phyloP scores from a whole-genome alignment of 2,329 filamentous ascomycete genomes.

The Fusarium veterinarium region DNA sequence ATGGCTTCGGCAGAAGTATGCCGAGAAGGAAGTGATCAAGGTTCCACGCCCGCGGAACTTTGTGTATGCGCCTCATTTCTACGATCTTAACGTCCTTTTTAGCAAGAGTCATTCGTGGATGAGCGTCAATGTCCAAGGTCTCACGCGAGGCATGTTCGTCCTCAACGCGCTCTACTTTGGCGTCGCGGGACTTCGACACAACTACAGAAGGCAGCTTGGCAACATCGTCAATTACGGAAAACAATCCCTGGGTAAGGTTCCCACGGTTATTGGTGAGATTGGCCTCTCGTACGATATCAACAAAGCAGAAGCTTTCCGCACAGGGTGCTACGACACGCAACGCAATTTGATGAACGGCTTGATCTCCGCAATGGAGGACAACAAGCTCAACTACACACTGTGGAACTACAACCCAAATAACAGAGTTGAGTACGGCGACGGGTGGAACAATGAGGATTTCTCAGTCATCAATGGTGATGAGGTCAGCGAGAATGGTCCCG shows the following conservation, averaged over 20 bases:
- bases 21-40: conserved; percentile 44
- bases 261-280: conserved; percentile 54
- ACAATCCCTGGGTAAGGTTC: conserved; percentile 49
- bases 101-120: conserved; percentile 51
- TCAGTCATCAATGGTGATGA: conserved; percentile 54
- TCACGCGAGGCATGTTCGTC: conserved; percentile 54
- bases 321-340: conserved; percentile 54
- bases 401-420: conserved; percentile 57
- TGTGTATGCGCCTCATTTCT: conserved; percentile 58
- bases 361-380: conserved; percentile 55
- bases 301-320: conserved; percentile 49
- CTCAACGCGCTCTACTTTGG: conserved; percentile 56
- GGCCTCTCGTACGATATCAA: conserved; percentile 57
- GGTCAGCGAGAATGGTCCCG: conserved; percentile 42
- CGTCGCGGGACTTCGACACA: conserved; percentile 50
- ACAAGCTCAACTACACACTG: conserved; percentile 52
- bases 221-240: conserved; percentile 51
- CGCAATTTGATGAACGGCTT: conserved; percentile 54
- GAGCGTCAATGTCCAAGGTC: conserved; percentile 56
- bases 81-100: conserved; percentile 56
- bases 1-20: conserved; percentile 39
- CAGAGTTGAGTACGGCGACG: conserved; percentile 53
- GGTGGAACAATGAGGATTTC: conserved; percentile 58
- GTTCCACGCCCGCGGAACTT: conserved; percentile 47
- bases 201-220: conserved; percentile 53